Evolutionary conservation across 2,329 filamentous ascomycete genomes (phyloP), one percentile per base, ranked within the genome.

Genomic region (Fusarium denticulatum): DNA sequence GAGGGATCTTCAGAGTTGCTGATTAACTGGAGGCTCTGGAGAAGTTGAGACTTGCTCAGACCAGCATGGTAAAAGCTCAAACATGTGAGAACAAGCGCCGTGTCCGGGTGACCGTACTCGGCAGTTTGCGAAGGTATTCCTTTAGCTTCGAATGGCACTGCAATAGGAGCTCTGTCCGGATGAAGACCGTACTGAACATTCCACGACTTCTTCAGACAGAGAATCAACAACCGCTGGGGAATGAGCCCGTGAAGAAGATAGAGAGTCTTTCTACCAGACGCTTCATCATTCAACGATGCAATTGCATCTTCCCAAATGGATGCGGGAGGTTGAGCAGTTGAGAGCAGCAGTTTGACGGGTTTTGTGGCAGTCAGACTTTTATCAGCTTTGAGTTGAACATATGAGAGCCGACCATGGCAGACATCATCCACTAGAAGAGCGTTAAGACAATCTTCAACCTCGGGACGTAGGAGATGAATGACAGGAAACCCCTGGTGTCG

Each of bases 41-140:
- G 81, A 0, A 91, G 81, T 57, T 92, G 89, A 1, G 74, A 49
- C 5, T 83, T 67, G 3, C 61, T 85, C 0, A 93, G 78, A 0
- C 91, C 91, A 2, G 83, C 78, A 53, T 93, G 91, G 73, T 94
- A 94, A 70, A 92, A 93, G 0, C 87, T 85, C 0, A 94, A 80
- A 18, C 88, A 90, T 0, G 92, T 94, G 4, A 94, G 82, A 0
- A 90, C 39, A 5, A 94, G 91, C 0, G 88, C 85, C 0, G 92
- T 90, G 73, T 94, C 86, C 0, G 91, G 90, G 71, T 94, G 91
- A 0, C 90, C 89, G 76, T 88, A 94, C 73, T 94, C 92, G 0
- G 91, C 88, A 11, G 89, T 85, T 0, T 88, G 86, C 0, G 86
- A 87, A 0, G 92, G 91, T 0, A 86, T 83, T 6, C 91, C 92